Base-by-base conservation (phyloP, 2,329 filamentous ascomycete genomes). In the Chaetomium sp. region DNA sequence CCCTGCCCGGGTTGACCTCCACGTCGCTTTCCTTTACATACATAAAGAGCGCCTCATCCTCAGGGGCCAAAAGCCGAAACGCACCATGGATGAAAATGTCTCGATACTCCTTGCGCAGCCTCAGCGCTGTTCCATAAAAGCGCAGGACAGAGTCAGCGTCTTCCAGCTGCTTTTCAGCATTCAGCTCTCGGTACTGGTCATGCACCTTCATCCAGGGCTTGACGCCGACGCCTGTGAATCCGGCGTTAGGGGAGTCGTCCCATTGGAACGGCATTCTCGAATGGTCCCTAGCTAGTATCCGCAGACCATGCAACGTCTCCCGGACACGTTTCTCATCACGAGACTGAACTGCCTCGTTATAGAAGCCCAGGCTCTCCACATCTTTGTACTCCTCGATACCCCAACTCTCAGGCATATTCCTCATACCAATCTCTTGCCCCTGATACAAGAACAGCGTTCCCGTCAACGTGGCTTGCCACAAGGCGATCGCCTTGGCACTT, bases 191-290 rank as follows among this genome's bases (percentile, higher is more conserved):
- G 68, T 84, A 87, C 62, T 83, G 78, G 56, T 87, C 83, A 73
- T 89, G 85, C 4, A 85, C 80, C 8, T 83, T 79, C 83, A 89
- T 90, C 87, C 87, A 90, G 9, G 72, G 72, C n/a, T 60, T 67
- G 60, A 78, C 80, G 0, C 75, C 78, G 0, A 77, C 70, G 16
- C 71, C 69, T 0, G 85, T 83, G 74, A 92, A 91, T 0, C 89
- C 89, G 0, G 85, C 85, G 66, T 89, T 82, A 0, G 81, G 75
- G 0, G 78, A 77, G 1, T 75, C 79, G 59, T 83, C 81, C 89
- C 89, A 92, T 68, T 89, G 87, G 77, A 91, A 85, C 0, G 89
- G 89, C 2, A 85, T 82, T 23, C 89, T 80, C 8, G 87, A 82
- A 72, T 91, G 85, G 72, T 91, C 88, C 29, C 87, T 79, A 3